These are phyloP conservation scores for Psilocybe sp. DNA, from an alignment of 768 basidiomycete genomes.

Conservation along the genomic window DNA sequence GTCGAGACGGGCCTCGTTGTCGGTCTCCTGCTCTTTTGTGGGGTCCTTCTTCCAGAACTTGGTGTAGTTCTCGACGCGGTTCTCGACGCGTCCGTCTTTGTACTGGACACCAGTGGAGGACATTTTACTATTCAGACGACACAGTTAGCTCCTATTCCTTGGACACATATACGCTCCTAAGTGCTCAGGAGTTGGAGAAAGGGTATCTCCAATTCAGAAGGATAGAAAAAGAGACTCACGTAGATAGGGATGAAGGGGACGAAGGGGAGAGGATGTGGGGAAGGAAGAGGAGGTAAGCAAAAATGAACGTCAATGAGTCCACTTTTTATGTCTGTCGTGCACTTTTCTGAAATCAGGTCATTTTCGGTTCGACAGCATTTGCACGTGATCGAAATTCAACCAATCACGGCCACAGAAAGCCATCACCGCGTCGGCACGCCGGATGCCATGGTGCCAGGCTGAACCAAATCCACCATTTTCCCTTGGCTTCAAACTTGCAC, in stretches of 20 bases:
- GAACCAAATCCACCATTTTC: too few species aligned
- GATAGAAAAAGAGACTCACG: conserved; percentile 1
- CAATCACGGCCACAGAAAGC: background rate
- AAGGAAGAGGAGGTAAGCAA: conserved; percentile 6
- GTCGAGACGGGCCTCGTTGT: conserved; percentile 71
- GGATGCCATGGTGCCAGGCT: too few species aligned
- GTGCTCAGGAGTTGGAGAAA: conserved; percentile 1
- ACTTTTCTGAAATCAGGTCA: conserved; percentile 23
- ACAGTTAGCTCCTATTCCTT: background rate
- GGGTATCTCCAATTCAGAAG: background rate
- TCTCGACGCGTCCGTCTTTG: conserved; percentile 56
- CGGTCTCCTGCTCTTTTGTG: conserved; percentile 57
- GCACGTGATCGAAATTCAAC: conserved; percentile 11
- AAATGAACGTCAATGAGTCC: conserved; percentile 15
- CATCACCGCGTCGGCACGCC: too few species aligned
- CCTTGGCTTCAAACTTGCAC: too few species aligned
- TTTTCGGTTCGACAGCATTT: conserved; percentile 6
- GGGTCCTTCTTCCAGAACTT: conserved; percentile 90
- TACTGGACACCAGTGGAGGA: conserved; percentile 18
- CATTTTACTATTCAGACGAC: conserved; percentile 12
- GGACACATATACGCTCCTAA: background rate
- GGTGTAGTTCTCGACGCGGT: conserved; percentile 82
- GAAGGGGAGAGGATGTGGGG: conserved; percentile 7
- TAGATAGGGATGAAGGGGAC: background rate
- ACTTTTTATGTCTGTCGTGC: conserved; percentile 18